A percentile compares a stretch with the other conserved stretches of the same genome.
Conservation (phyloP, 306 rosid species). For the Arachis stenosperma region DNA sequence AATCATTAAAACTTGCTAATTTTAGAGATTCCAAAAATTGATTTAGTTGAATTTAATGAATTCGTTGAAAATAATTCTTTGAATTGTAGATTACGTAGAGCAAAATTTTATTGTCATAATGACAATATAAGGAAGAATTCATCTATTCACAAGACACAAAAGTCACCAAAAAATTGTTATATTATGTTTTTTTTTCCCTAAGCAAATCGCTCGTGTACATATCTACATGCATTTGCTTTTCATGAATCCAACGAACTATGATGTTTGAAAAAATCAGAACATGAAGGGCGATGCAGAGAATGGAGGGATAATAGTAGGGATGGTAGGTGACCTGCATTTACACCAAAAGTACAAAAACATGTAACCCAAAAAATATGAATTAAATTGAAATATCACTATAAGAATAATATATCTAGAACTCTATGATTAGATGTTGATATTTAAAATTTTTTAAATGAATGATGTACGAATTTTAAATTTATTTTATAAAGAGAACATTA, state of each 20-base stretch:
- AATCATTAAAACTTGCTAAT: too few species aligned
- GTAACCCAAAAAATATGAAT: too few species aligned
- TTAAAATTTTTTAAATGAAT: too few species aligned
- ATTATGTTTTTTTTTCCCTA: background rate
- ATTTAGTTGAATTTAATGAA: too few species aligned
- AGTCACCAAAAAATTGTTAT: background rate
- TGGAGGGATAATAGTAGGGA: slow-evolving; percentile 48
- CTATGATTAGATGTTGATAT: too few species aligned
- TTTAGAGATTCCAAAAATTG: too few species aligned
- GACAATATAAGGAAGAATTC: background rate
- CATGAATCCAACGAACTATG: background rate
- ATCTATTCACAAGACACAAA: background rate
- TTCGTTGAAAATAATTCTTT: too few species aligned
- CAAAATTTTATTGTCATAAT: background rate
- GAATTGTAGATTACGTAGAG: too few species aligned
- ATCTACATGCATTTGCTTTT: slow-evolving; percentile 2
- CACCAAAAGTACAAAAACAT: background rate
- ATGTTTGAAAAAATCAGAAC: slow-evolving; percentile 65
- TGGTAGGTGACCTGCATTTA: slow-evolving; percentile 47
- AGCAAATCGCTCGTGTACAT: background rate
- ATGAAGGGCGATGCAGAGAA: slow-evolving; percentile 67
- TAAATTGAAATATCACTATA: too few species aligned
- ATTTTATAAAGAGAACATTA: too few species aligned
- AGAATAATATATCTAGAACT: too few species aligned
- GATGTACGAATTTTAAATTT: too few species aligned